These are phyloP conservation scores for Taphrina betulina DNA, from an alignment of 1,139 yeast species.

Conservation along the genomic window DNA sequence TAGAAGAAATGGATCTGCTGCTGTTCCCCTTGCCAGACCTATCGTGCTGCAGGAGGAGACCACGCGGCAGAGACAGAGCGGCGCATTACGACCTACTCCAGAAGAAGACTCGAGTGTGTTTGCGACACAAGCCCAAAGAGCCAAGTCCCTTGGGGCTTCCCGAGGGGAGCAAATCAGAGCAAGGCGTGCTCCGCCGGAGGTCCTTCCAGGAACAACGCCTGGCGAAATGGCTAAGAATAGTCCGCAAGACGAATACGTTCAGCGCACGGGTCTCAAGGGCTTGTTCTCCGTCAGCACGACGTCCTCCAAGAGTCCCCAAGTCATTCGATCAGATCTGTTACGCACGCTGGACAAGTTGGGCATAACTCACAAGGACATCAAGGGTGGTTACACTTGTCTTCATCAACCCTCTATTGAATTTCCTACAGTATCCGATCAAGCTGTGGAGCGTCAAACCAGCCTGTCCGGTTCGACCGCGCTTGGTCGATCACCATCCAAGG, in stretches of 20 bases:
- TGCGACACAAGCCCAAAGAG: constrained; percentile 19
- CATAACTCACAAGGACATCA: constrained; percentile 82
- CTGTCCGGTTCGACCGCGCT: constrained; percentile 2
- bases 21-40: not conserved
- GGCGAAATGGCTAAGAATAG: not conserved
- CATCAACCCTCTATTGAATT: constrained; percentile 53
- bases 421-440: constrained; percentile 7
- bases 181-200: not conserved
- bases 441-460: not conserved
- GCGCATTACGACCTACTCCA: no score
- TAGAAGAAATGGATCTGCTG: not conserved
- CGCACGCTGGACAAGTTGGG: constrained; percentile 73
- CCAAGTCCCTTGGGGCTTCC: constrained; percentile 22
- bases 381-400: constrained; percentile 88
- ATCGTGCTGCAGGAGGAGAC: not conserved
- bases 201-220: not conserved
- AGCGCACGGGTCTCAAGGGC: constrained; percentile 63
- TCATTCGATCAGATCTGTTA: constrained; percentile 80
- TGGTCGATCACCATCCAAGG: constrained; percentile 13
- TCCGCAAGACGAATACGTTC: constrained; percentile 24
- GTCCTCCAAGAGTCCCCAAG: constrained; percentile 86
- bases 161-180: constrained; percentile 27
- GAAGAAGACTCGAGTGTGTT: not conserved
- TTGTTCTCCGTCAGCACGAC: constrained; percentile 95
- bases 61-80: no score